phyloP scores from a whole-genome alignment of 2,329 filamentous ascomycete genomes.

The Neopestalotiopsis rosae region DNA sequence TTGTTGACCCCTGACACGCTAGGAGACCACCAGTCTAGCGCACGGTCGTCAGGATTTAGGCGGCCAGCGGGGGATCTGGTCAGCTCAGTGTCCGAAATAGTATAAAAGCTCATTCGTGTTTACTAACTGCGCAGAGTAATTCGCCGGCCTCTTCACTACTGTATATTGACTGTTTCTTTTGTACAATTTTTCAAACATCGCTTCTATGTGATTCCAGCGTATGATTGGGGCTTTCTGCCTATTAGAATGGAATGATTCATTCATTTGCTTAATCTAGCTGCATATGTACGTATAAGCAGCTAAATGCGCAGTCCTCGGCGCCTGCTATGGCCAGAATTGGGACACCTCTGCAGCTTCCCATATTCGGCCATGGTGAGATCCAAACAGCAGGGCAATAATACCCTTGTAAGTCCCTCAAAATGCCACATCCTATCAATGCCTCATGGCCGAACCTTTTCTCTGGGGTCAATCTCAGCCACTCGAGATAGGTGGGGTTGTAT shows the following conservation, averaged over 20 bases:
- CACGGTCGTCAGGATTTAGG: not conserved
- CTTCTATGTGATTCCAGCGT: no score
- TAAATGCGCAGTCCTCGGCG: no score
- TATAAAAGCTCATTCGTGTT: not conserved
- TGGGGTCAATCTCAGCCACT: not conserved
- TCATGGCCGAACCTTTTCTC: not conserved
- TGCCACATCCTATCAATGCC: not conserved
- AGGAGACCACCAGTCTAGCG: not conserved
- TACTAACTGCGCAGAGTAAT: not conserved
- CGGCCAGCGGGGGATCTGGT: not conserved
- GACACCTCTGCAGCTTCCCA: not conserved
- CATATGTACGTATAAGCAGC: no score
- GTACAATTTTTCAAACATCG: no score
- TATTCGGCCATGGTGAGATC: not conserved
- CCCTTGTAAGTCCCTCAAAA: not conserved
- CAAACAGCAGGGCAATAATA: not conserved
- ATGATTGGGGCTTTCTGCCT: no score
- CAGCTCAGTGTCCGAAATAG: slow-evolving; percentile 1
- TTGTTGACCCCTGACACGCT: not conserved
- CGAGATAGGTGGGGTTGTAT: not conserved
- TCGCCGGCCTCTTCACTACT: no score
- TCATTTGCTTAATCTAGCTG: no score
- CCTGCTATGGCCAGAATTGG: not conserved
- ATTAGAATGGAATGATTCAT: no score
- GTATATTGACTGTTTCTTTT: no score